Percentiles rank a stretch among this genome's conserved stretches.
phyloP scores from a whole-genome alignment of 768 basidiomycete genomes.

The Neoboletus brunneissimus region DNA sequence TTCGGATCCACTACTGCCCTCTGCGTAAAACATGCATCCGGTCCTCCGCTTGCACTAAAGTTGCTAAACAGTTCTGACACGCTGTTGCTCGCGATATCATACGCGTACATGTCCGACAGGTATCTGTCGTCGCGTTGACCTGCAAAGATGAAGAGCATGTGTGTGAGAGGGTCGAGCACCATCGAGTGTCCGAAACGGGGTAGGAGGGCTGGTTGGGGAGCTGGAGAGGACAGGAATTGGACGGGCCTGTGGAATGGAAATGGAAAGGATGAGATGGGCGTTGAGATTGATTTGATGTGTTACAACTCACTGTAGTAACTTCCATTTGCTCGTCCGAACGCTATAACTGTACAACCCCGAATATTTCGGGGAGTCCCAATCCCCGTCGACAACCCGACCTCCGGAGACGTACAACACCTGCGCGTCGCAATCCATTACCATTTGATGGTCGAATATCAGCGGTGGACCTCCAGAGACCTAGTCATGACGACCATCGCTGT shows the following conservation, averaged over 20 bases:
- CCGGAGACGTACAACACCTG: constrained; percentile 77
- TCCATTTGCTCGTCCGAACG: constrained; percentile 65
- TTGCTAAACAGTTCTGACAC: constrained; percentile 62
- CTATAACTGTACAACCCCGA: constrained; percentile 76
- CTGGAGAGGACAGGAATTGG: constrained; percentile 8
- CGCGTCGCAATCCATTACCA: constrained; percentile 68
- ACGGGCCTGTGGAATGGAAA: constrained; percentile 16
- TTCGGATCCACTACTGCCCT: constrained; percentile 65
- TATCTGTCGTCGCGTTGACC: constrained; percentile 68
- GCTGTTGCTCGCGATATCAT: constrained; percentile 56
- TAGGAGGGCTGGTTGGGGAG: constrained; percentile 45
- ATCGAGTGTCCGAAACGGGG: constrained; percentile 78
- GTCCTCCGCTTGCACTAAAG: constrained; percentile 59
- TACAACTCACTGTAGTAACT: constrained; percentile 55
- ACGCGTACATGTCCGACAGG: constrained; percentile 75
- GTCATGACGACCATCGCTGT: background rate
- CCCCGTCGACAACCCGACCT: constrained; percentile 66
- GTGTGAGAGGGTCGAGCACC: constrained; percentile 62
- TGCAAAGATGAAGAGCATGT: constrained; percentile 68
- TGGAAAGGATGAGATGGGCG: background rate
- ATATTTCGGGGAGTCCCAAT: constrained; percentile 58
- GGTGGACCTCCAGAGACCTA: constrained; percentile 69
- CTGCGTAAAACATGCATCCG: constrained; percentile 72
- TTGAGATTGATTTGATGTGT: background rate
- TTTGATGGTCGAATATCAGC: constrained; percentile 76